Percentiles rank a stretch among this genome's conserved stretches.
Evolutionary conservation across 2,329 filamentous ascomycete genomes (phyloP).

Genomic region (Ophiosphaerella herpotricha): DNA sequence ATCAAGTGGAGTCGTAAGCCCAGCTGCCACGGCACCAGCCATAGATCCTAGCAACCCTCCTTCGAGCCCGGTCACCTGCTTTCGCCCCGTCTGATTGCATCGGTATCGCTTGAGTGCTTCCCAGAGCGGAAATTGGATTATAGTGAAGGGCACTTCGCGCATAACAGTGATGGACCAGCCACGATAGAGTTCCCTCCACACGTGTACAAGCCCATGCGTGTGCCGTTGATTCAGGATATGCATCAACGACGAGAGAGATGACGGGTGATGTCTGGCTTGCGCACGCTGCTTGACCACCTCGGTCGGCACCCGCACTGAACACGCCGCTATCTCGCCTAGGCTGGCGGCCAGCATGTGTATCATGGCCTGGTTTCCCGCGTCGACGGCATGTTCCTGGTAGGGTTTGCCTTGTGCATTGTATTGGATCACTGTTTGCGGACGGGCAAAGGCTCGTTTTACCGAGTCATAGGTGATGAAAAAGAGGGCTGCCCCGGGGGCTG

Average conservation of each 20-base stretch:
- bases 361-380: conserved; percentile 35
- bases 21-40: conserved; percentile 84
- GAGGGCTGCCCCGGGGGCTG: conserved; percentile 88
- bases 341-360: conserved; percentile 83
- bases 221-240: conserved; percentile 63
- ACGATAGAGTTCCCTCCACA: conserved; percentile 85
- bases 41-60: conserved; percentile 84
- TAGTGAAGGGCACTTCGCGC: conserved; percentile 94
- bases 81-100: conserved; percentile 50
- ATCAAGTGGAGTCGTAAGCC: conserved; percentile 87
- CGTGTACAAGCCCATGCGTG: conserved; percentile 54
- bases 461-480: conserved; percentile 97
- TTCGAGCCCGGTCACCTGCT: conserved; percentile 69
- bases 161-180: conserved; percentile 93
- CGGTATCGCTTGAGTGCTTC: conserved; percentile 83
- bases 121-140: conserved; percentile 97
- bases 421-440: conserved; percentile 10
- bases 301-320: conserved; percentile 88
- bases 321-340: conserved; percentile 88
- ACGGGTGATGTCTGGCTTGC: conserved; percentile 82
- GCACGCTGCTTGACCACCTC: conserved; percentile 97
- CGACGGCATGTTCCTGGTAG: conserved; percentile 19
- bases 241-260: conserved; percentile 67
- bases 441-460: conserved; percentile 54
- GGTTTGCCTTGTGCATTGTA: conserved; percentile 37